Percentiles rank a stretch among this genome's conserved stretches.
phyloP scores from a whole-genome alignment of 352 stramenopile genomes.

The Globisporangium orthogonon region DNA sequence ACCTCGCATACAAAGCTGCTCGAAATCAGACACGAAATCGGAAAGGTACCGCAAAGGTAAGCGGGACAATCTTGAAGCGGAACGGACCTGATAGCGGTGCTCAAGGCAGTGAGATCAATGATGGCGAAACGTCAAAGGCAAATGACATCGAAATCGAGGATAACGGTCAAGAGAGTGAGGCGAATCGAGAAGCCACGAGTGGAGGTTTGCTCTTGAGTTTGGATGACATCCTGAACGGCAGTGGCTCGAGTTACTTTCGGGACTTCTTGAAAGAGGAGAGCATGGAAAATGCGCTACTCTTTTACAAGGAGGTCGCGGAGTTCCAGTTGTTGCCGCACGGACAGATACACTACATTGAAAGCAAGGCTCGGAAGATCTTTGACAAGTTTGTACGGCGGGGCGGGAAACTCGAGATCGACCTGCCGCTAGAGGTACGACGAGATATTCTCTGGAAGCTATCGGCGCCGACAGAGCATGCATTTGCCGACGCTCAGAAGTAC shows the following conservation, averaged over 20 bases:
- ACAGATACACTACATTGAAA: constrained; percentile 69
- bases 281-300: constrained; percentile 49
- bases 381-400: constrained; percentile 62
- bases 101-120: background rate
- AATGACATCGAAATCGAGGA: background rate
- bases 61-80: constrained; percentile 7
- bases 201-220: constrained; percentile 10
- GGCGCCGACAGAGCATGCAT: constrained; percentile 48
- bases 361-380: constrained; percentile 62
- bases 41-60: background rate
- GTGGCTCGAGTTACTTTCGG: constrained; percentile 46
- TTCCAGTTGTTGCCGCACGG: constrained; percentile 63
- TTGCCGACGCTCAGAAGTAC: constrained; percentile 49
- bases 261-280: constrained; percentile 47
- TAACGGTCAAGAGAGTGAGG: no score
- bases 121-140: background rate
- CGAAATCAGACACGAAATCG: constrained; percentile 1
- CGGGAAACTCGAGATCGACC: constrained; percentile 51
- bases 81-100: background rate
- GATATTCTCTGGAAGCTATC: constrained; percentile 64
- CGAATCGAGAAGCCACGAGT: background rate
- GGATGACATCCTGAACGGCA: constrained; percentile 40
- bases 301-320: constrained; percentile 70
- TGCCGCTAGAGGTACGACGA: constrained; percentile 49
- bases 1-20: constrained; percentile 33